These are phyloP conservation scores for Trichophyton equinum DNA, from an alignment of 2,329 filamentous ascomycete genomes.

Conservation along the genomic window DNA sequence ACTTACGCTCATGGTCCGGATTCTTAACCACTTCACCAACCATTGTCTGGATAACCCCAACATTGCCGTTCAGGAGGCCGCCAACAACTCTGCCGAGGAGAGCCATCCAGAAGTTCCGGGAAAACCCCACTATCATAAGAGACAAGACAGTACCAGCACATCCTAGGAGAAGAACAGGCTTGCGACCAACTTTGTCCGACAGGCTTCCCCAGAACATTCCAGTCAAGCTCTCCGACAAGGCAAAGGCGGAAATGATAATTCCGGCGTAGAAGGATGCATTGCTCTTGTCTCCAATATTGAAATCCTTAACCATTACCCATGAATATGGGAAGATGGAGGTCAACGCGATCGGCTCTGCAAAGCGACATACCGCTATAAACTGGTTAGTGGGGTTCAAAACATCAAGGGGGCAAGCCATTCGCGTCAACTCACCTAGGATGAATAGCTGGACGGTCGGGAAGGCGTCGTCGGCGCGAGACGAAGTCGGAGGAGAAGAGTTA, in stretches of 20 bases:
- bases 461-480: slow-evolving; percentile 44
- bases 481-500: slow-evolving; percentile 5
- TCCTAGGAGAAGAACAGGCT: slow-evolving; percentile 66
- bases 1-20: slow-evolving; percentile 61
- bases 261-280: slow-evolving; percentile 83
- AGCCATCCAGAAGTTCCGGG: slow-evolving; percentile 64
- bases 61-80: slow-evolving; percentile 78
- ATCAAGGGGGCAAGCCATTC: not conserved
- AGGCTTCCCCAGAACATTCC: slow-evolving; percentile 64
- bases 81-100: slow-evolving; percentile 64
- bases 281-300: slow-evolving; percentile 56
- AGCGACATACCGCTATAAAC: slow-evolving; percentile 66
- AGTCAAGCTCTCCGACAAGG: slow-evolving; percentile 62
- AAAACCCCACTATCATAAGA: slow-evolving; percentile 73
- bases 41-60: slow-evolving; percentile 85
- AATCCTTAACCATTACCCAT: slow-evolving; percentile 68
- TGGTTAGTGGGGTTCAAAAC: not conserved
- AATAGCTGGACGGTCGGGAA: slow-evolving; percentile 78
- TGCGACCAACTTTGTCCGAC: slow-evolving; percentile 69
- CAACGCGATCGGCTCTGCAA: slow-evolving; percentile 83
- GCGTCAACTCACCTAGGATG: slow-evolving; percentile 54
- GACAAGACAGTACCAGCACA: slow-evolving; percentile 68
- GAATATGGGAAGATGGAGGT: slow-evolving; percentile 91
- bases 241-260: slow-evolving; percentile 74
- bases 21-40: slow-evolving; percentile 87